Percentiles rank a stretch among this genome's conserved stretches.
These are phyloP conservation scores for Clarkia xantiana DNA, from an alignment of 345 rosid species.

Conservation along the genomic window DNA sequence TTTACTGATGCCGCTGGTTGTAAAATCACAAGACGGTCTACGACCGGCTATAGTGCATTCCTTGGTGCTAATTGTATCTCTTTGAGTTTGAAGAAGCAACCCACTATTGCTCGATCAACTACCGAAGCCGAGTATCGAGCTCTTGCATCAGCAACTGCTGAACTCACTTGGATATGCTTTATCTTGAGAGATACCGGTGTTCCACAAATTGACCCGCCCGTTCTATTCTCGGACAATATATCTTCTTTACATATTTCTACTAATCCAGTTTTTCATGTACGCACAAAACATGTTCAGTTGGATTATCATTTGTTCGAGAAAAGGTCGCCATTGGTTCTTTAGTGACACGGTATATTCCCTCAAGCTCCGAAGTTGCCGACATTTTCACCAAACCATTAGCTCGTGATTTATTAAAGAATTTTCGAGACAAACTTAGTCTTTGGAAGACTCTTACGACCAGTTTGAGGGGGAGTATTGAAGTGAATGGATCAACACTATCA, in stretches of 20 bases:
- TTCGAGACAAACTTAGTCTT: not conserved
- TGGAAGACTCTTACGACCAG: not conserved
- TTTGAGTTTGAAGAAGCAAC: constrained; percentile 7
- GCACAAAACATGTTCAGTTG: not conserved
- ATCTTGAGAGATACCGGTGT: not conserved
- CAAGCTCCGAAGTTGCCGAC: not conserved
- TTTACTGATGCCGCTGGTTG: constrained; percentile 3
- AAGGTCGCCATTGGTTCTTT: not conserved
- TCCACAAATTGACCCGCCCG: not conserved
- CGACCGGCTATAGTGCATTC: not conserved
- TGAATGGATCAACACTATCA: too few relatives aligned
- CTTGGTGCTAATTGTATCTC: not conserved
- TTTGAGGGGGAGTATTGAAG: too few relatives aligned
- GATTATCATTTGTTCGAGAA: constrained; percentile 2
- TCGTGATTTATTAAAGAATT: not conserved
- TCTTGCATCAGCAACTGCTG: constrained; percentile 1
- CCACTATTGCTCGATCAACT: not conserved
- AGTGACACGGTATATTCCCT: not conserved
- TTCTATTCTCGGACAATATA: not conserved
- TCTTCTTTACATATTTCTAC: not conserved
- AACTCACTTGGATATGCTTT: constrained; percentile 4
- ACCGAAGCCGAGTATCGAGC: too few relatives aligned
- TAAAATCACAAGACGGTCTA: not conserved
- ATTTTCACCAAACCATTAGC: not conserved
- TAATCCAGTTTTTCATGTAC: not conserved